Evolutionary conservation across 169 alveolate genomes (phyloP).

Genomic region (Neospora caninum): DNA sequence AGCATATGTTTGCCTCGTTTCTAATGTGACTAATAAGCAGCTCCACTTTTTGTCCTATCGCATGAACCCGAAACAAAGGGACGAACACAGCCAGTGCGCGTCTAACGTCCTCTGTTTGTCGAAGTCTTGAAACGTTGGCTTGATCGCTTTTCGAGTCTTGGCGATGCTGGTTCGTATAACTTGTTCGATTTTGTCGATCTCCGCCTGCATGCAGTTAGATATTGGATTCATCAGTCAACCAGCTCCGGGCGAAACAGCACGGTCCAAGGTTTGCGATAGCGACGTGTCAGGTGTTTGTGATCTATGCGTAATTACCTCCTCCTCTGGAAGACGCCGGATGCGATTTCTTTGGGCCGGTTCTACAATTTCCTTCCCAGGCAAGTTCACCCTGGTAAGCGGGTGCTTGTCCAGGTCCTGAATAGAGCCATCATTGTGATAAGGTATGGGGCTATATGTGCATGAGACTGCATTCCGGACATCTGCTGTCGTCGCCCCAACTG

Average conservation of each 20-base stretch:
- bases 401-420: conserved; percentile 36
- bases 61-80: not conserved
- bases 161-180: conserved; percentile 15
- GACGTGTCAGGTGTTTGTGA: not conserved
- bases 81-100: not conserved
- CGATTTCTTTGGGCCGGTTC: conserved; percentile 36
- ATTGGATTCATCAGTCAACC: not conserved
- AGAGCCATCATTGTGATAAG: not conserved
- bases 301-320: not conserved
- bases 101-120: conserved; percentile 74
- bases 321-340: not conserved
- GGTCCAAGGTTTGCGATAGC: not conserved
- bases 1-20: too few relatives aligned
- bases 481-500: too few relatives aligned
- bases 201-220: conserved; percentile 18
- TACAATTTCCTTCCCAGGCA: not conserved
- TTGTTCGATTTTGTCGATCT: not conserved
- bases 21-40: too few relatives aligned
- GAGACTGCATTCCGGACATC: not conserved
- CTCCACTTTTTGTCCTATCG: too few relatives aligned
- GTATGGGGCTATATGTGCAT: not conserved
- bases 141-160: conserved; percentile 59
- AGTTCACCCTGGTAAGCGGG: conserved; percentile 3
- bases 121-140: conserved; percentile 83
- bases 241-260: not conserved